These are phyloP conservation scores for Picea glauca DNA, from an alignment of 75 land plant genomes.

Conservation along the genomic window DNA sequence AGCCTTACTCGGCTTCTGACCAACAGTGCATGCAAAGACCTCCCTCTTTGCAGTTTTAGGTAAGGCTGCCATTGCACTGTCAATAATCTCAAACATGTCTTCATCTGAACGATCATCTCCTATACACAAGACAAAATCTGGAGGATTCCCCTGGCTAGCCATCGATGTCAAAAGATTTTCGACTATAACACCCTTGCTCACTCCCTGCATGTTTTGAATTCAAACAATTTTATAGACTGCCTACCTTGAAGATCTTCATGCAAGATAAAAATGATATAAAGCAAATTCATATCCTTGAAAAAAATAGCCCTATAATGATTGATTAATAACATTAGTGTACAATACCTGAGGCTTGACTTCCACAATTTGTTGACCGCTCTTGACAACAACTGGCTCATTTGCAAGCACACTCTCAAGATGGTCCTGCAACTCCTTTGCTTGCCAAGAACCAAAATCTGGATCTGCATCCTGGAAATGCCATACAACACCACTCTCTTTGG, in stretches of 20 bases:
- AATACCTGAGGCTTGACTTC: slow-evolving; percentile 72
- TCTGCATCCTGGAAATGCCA: slow-evolving; percentile 75
- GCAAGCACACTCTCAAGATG: slow-evolving; percentile 67
- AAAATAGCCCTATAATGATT: background rate
- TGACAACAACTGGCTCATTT: slow-evolving; percentile 64
- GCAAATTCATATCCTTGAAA: background rate
- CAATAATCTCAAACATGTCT: slow-evolving; percentile 57
- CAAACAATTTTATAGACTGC: slow-evolving; percentile 1
- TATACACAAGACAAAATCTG: slow-evolving; percentile 59
- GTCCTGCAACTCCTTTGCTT: slow-evolving; percentile 63
- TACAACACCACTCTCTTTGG: slow-evolving; percentile 58
- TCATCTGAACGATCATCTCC: slow-evolving; percentile 70
- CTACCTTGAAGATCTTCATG: background rate
- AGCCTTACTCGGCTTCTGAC: slow-evolving; percentile 59
- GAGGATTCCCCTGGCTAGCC: slow-evolving; percentile 26
- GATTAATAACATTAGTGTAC: background rate
- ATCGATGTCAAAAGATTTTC: slow-evolving; percentile 39
- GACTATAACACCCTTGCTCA: slow-evolving; percentile 44
- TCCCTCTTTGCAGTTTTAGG: slow-evolving; percentile 23
- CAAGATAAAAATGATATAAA: background rate
- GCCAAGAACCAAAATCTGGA: slow-evolving; percentile 66
- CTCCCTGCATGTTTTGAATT: slow-evolving; percentile 34
- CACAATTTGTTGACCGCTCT: slow-evolving; percentile 61
- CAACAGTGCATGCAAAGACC: slow-evolving; percentile 59
- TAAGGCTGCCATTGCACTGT: slow-evolving; percentile 5